Percentiles rank a stretch among this genome's conserved stretches.
phyloP scores from a whole-genome alignment of 2,329 filamentous ascomycete species.

The Ascochyta lentis region DNA sequence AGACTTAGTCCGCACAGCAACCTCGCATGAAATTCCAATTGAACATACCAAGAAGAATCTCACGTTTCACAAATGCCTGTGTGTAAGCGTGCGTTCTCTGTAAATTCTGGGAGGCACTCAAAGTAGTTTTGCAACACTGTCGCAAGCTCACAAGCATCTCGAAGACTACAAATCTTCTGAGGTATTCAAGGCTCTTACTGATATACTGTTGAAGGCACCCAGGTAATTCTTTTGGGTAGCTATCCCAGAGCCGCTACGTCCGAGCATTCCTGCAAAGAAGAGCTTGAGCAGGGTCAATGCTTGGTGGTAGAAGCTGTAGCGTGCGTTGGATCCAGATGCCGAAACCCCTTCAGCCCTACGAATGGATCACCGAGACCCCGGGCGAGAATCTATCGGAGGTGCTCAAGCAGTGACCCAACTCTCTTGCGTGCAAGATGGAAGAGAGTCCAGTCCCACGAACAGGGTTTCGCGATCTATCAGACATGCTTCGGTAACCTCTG shows the following conservation, averaged over 20 bases:
- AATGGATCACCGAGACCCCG: slow-evolving; percentile 27
- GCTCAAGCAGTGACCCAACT: background rate
- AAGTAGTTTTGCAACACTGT: too few species aligned
- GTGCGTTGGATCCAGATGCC: background rate
- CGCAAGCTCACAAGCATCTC: too few species aligned
- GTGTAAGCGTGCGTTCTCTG: too few species aligned
- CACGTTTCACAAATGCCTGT: too few species aligned
- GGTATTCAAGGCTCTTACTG: too few species aligned
- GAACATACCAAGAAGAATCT: background rate
- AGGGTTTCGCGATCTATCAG: background rate
- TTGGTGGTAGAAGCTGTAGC: slow-evolving; percentile 4
- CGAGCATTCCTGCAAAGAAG: too few species aligned
- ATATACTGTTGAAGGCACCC: too few species aligned
- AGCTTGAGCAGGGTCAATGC: slow-evolving; percentile 3
- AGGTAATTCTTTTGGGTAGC: too few species aligned
- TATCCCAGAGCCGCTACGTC: too few species aligned
- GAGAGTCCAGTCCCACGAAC: background rate
- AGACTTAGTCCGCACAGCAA: background rate
- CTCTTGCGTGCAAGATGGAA: background rate
- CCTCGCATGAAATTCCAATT: background rate
- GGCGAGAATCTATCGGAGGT: slow-evolving; percentile 26
- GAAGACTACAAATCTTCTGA: too few species aligned
- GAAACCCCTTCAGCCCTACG: slow-evolving; percentile 12
- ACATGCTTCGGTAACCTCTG: background rate
- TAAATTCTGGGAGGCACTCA: too few species aligned